These are phyloP conservation scores for Pythium periplocum DNA, from an alignment of 352 stramenopile genomes.

Conservation along the genomic window DNA sequence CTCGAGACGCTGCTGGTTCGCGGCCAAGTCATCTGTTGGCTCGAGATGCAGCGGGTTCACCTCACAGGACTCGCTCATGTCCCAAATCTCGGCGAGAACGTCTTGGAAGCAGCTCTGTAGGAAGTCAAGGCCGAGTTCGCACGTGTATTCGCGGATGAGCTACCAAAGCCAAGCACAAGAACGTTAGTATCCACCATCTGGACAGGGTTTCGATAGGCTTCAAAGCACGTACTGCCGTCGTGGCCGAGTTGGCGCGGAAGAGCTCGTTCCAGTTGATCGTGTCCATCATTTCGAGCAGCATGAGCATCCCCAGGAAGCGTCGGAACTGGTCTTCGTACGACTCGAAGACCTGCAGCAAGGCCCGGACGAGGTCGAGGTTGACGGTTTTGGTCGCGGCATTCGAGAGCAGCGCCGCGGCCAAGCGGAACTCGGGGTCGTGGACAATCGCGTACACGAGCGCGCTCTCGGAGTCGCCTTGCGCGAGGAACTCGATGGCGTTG, in stretches of 20 bases:
- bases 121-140: conserved; percentile 61
- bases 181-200: no score
- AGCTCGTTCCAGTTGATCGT: conserved; percentile 82
- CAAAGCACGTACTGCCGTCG: conserved; percentile 41
- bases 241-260: conserved; percentile 73
- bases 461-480: conserved; percentile 55
- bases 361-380: conserved; percentile 55
- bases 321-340: conserved; percentile 67
- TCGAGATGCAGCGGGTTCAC: conserved; percentile 54
- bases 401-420: conserved; percentile 52
- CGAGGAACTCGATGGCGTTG: conserved; percentile 62
- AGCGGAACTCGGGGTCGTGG: conserved; percentile 69
- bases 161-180: conserved; percentile 2
- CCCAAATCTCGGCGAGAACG: conserved; percentile 47
- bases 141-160: conserved; percentile 77
- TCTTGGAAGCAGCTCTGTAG: conserved; percentile 49
- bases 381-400: conserved; percentile 17
- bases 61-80: conserved; percentile 41
- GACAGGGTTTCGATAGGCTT: neutral
- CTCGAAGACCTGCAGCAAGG: conserved; percentile 71
- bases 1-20: conserved; percentile 52
- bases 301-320: conserved; percentile 58
- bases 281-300: conserved; percentile 74
- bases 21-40: conserved; percentile 31
- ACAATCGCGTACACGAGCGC: conserved; percentile 73